Percentiles rank a stretch among this genome's conserved stretches.
Conservation (phyloP, 345 rosid species). For the Salix purpurea region DNA sequence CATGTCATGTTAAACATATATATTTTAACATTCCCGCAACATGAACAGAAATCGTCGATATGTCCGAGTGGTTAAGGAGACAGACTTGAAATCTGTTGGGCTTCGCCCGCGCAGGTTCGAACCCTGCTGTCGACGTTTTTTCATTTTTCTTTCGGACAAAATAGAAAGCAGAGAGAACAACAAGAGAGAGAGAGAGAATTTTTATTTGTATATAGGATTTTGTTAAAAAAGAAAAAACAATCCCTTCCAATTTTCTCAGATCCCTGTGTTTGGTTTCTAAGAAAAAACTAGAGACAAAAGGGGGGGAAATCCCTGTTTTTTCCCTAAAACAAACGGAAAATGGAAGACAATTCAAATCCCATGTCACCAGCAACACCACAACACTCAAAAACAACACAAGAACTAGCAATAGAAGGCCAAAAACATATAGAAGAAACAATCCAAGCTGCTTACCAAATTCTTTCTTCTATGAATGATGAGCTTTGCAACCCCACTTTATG, state of each 20-base stretch:
- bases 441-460: slow-evolving; percentile 76
- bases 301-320: neutral
- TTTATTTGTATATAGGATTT: neutral
- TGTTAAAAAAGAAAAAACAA: neutral
- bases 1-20: too few relatives aligned
- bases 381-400: slow-evolving; percentile 55
- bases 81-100: slow-evolving; percentile 99
- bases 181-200: too few relatives aligned
- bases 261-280: neutral
- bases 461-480: slow-evolving; percentile 90
- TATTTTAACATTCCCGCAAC: too few relatives aligned
- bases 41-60: slow-evolving; percentile 6
- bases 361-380: neutral
- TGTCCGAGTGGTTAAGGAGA: slow-evolving; percentile 99
- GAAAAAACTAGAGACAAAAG: neutral
- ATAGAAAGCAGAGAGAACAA: too few relatives aligned
- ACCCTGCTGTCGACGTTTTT: slow-evolving; percentile 74
- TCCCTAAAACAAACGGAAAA: neutral
- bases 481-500: slow-evolving; percentile 83
- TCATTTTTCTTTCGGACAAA: too few relatives aligned
- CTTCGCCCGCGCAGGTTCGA: slow-evolving; percentile 99
- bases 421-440: slow-evolving; percentile 85
- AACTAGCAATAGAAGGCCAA: slow-evolving; percentile 84
- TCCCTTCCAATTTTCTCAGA: neutral
- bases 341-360: slow-evolving; percentile 16